Evolutionary conservation across 306 rosid genomes (phyloP).

Genomic region (Nissolia schottii): DNA sequence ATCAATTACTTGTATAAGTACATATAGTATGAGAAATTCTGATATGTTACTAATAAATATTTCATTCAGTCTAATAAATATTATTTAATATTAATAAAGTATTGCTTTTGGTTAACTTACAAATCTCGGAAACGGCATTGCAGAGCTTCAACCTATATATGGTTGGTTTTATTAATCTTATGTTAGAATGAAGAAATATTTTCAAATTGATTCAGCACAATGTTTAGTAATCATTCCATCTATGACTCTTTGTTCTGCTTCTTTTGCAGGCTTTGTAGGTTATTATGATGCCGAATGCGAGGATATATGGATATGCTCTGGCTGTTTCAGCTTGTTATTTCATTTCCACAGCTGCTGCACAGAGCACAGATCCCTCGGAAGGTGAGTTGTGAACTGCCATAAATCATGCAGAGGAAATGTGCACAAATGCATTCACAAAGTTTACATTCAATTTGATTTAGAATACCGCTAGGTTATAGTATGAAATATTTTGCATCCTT

Average conservation of each 20-base stretch:
- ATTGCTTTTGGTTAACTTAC: neutral
- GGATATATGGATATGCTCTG: constrained; percentile 39
- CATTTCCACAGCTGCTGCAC: constrained; percentile 32
- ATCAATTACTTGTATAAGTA: too few relatives aligned
- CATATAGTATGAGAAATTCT: neutral
- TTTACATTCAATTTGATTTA: neutral
- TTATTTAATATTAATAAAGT: too few relatives aligned
- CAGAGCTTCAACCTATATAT: too few relatives aligned
- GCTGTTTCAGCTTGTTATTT: constrained; percentile 35
- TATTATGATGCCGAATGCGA: constrained; percentile 37
- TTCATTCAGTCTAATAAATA: neutral
- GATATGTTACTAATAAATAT: neutral
- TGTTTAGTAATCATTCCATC: neutral
- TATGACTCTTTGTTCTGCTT: neutral
- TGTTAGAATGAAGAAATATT: neutral
- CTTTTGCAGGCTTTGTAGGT: constrained; percentile 19
- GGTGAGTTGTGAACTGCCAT: constrained; percentile 31
- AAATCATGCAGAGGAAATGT: too few relatives aligned
- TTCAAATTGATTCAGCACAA: too few relatives aligned
- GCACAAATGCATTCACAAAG: neutral
- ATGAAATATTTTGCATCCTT: too few relatives aligned
- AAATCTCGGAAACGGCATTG: too few relatives aligned
- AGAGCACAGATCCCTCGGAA: constrained; percentile 61
- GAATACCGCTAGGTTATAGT: too few relatives aligned
- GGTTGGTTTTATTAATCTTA: neutral